Evolutionary conservation across 1,139 yeast species (phyloP), one percentile per base, ranked within the genome.

Genomic region (Blastobotrys malaysiensis): DNA sequence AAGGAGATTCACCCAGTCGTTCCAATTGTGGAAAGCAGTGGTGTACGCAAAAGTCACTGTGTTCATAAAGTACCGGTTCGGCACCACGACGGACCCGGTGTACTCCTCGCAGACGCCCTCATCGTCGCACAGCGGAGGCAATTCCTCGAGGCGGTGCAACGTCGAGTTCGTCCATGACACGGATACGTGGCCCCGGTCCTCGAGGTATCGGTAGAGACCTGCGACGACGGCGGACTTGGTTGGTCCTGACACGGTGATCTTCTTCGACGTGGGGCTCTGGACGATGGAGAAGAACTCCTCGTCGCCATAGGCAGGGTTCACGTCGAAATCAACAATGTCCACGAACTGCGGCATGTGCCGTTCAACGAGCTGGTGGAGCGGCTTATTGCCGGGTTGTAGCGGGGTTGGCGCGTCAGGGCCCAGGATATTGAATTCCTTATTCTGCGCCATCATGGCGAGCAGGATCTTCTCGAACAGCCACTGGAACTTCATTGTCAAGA

Each of bases 11-110:
- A 56, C 51, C 60, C 60, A 57, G 16, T 57, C 56, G 13, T 49
- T 48, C 58, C 58, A 57, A 21, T 44, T 22, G 52, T 54, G 55
- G 53, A 56, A 54, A 9, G 59, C 54, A 19, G 57, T 54, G 18
- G 59, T 54, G 48, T 57, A 57, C 3, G 56, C 54, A 45, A 56
- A 56, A 9, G 60, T 57, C 14, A 56, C 59, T n/a, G 60, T 57
- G 39, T 57, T 57, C 48, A 56, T 52, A 26, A 52, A 52, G 46
- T 57, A 56, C 16, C 60, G 45, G 45, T 52, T 50, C 13, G 54
- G 58, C 31, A 57, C 59, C 5, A 49, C 49, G 5, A n/a, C 13
- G n/a, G 39, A 31, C 9, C 48, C 48, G 6, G 43, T 14, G 39
- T 24, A 14, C 6, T 7, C 36, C 19, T 26, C 24, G 22, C 48